phyloP scores from a whole-genome alignment of 2,329 filamentous ascomycete species.

The Stachybotrys elegans region DNA sequence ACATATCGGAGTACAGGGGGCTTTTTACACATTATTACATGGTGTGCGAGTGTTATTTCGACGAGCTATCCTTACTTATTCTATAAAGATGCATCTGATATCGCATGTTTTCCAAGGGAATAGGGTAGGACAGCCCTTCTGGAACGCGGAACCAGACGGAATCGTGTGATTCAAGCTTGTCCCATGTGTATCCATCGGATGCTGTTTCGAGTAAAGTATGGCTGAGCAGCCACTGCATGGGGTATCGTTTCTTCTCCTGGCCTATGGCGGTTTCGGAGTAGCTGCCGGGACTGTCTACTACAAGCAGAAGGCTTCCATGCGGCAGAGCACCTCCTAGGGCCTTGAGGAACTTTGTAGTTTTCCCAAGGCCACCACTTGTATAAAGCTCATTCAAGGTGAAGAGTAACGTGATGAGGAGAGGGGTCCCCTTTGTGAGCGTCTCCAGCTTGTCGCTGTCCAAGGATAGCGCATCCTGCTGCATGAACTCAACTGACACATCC shows the following conservation, averaged over 20 bases:
- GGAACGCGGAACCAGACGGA: conserved; percentile 80
- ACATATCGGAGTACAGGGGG: too few relatives aligned
- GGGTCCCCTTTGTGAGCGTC: conserved; percentile 22
- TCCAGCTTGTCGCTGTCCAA: conserved; percentile 30
- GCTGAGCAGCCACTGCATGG: conserved; percentile 90
- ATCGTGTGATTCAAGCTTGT: conserved; percentile 69
- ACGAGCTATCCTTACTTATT: too few relatives aligned
- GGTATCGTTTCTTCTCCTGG: conserved; percentile 62
- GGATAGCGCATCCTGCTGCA: conserved; percentile 44
- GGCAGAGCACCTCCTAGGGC: conserved; percentile 55
- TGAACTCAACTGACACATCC: conserved; percentile 36
- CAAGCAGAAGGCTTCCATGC: conserved; percentile 64
- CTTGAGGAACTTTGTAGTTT: conserved; percentile 73
- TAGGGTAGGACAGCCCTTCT: conserved; percentile 67
- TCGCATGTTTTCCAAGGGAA: conserved; percentile 88
- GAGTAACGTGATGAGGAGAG: conserved; percentile 70
- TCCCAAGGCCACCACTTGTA: conserved; percentile 63
- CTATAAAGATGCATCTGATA: conserved; percentile 86
- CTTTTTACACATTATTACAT: too few relatives aligned
- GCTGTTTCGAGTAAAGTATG: conserved; percentile 60
- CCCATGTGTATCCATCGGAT: conserved; percentile 53
- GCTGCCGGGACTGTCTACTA: conserved; percentile 89
- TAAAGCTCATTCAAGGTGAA: conserved; percentile 98
- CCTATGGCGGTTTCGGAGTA: conserved; percentile 80
- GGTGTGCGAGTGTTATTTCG: too few relatives aligned